Base-by-base conservation (phyloP, 768 basidiomycete genomes). In the Calvatia gigantea region DNA sequence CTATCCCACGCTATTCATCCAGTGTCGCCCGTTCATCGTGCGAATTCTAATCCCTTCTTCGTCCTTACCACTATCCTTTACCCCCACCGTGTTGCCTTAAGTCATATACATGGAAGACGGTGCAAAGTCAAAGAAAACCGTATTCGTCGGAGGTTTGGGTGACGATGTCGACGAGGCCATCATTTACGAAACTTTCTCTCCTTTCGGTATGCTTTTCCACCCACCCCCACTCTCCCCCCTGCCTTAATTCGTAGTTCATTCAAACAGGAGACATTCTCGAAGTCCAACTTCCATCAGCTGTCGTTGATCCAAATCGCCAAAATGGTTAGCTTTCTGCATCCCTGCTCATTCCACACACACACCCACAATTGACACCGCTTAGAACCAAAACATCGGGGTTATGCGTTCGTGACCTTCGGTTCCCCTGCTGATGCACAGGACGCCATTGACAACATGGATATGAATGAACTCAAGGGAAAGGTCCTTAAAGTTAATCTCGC, bases 401-500 rank as follows among this genome's bases (percentile, higher is more conserved):
- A 94, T 73, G 96, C 87, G 7, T 98, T 98, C 67, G 83, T 98
- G 45, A 94, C 94, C 1, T 98, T 83, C 67, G 73, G 84, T 9
- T 87, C 86, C 6, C 67, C 89, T 7, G 80, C 81, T 21, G 93
- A 96, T 70, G 94, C 96, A 4, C 89, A 91, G 66, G 95, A 98
- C 68, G 96, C 96, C 27, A 96, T 98, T 58, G 96, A 98, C 77
- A 98, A 98, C 73, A 98, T 94, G 91, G 94, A 98, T 70, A 75
- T 95, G 71, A 97, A 96, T 65, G 94, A 95, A 67, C 76, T 91
- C 56, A 79, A 75, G 47, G 92, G 86, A 47, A 82, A 81, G 57
- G 86, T 89, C 49, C 71, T 91, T 59, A 90, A 87, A 73, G 93
- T 87, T 46, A 96, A 91, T 67, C 70, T 94, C 37, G 94, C 95